Percentiles rank a stretch among this genome's conserved stretches.
These are phyloP conservation scores for Tylopilus sp. DNA, from an alignment of 1,284 basidiomycete genomes.

Conservation along the genomic window DNA sequence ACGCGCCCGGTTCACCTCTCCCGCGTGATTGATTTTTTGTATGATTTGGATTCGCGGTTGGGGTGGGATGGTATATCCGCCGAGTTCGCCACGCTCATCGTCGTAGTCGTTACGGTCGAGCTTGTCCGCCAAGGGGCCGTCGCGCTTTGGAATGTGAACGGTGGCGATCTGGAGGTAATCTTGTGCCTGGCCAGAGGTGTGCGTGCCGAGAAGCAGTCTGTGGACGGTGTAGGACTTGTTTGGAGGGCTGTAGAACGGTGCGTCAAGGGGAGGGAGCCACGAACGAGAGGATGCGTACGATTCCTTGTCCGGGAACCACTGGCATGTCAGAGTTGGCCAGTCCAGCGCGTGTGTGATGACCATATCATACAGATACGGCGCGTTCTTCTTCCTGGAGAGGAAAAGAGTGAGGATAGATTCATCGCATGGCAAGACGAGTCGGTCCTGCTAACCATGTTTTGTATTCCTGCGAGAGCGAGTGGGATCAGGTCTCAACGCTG, in stretches of 20 bases:
- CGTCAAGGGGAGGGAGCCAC: neutral
- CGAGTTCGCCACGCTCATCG: constrained; percentile 89
- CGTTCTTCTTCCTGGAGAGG: constrained; percentile 85
- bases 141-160: constrained; percentile 86
- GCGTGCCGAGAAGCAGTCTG: constrained; percentile 92
- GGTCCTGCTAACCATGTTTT: constrained; percentile 61
- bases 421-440: neutral
- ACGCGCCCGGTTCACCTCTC: constrained; percentile 94
- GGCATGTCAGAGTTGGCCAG: constrained; percentile 97
- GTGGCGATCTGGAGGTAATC: constrained; percentile 97
- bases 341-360: constrained; percentile 97
- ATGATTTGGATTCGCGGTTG: constrained; percentile 81
- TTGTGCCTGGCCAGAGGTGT: constrained; percentile 92
- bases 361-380: constrained; percentile 94
- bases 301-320: constrained; percentile 99
- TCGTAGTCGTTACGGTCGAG: constrained; percentile 83
- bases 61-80: constrained; percentile 75
- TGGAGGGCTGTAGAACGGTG: constrained; percentile 51
- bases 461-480: constrained; percentile 55
- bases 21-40: constrained; percentile 93
- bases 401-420: constrained; percentile 10
- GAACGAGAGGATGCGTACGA: constrained; percentile 49
- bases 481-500: constrained; percentile 10
- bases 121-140: constrained; percentile 59
- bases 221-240: constrained; percentile 91